Conservation (phyloP, 139 green algal genomes). For the Coelastrella sp. region DNA sequence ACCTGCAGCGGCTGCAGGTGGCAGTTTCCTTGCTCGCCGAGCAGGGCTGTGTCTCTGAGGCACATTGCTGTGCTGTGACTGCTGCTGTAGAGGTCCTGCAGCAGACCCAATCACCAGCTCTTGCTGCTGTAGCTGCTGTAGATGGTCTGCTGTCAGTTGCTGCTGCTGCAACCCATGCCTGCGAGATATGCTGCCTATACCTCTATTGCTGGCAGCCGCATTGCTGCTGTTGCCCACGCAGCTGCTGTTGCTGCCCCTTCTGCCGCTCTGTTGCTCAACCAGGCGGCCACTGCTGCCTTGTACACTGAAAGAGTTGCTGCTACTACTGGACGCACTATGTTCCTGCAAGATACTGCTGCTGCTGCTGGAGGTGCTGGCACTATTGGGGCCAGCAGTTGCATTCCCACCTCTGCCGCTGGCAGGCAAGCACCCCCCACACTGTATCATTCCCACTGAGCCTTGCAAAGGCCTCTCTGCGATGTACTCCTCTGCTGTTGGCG, state of each 20-base stretch:
- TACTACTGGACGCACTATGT: no score
- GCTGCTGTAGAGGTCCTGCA: background rate
- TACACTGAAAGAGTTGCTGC: no score
- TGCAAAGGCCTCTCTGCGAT: conserved; percentile 14
- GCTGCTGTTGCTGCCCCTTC: no score
- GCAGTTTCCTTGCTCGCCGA: background rate
- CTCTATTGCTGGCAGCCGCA: no score
- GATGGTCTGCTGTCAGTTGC: background rate
- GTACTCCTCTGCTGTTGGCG: background rate
- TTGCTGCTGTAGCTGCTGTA: background rate
- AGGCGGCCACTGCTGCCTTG: no score
- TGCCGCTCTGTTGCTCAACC: no score
- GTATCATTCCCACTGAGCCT: background rate
- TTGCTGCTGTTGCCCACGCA: no score
- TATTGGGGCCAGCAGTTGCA: background rate
- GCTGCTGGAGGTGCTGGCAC: background rate
- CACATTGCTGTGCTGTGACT: background rate
- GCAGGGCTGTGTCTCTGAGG: background rate
- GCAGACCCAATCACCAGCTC: background rate
- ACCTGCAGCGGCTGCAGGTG: background rate
- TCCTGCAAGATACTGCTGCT: background rate
- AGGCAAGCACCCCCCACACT: background rate
- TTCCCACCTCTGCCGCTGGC: background rate
- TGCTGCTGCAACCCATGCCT: conserved; percentile 10
- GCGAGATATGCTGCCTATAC: background rate